Evolutionary conservation across 495 filamentous ascomycete species (phyloP), one percentile per base, ranked within the genome.

Genomic region (Lophiostoma macrostomum): DNA sequence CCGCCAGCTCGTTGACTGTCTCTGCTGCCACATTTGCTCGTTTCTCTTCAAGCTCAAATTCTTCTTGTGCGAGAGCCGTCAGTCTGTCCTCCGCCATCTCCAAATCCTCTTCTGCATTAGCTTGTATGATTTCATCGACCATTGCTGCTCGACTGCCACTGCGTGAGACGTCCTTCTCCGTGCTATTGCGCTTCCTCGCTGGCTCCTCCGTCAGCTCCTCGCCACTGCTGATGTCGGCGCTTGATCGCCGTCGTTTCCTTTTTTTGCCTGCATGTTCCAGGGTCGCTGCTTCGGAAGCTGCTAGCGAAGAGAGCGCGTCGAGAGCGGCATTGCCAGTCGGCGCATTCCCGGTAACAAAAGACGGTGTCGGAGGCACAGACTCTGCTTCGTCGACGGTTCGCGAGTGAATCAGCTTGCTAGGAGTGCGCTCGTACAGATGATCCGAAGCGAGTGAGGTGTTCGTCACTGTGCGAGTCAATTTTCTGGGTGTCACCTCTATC

Each of bases 401-500:
- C 12, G 51, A 42, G 30, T 56, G 35, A 31, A 20, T 34, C 4
- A 65, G 55, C 63, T 68, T 69, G 50, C 68, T 73, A 12, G 70
- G 70, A 18, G 65, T 68, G 16, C 60, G 64, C 51, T 64, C 62
- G 27, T 63, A 61, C 28, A 57, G 13, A 19, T 28, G 48, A 29
- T 67, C 65, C 2, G 45, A 54, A n/a, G 41, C 42, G 5, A 58
- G 49, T 20, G 59, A 53, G 7, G 41, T 58, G 20, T 58, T 35
- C 12, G 52, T 58, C 23, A 36, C 45, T 11, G 53, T 57, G 20
- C 50, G 55, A 16, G 37, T 28, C 53, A 56, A 71, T 56, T 91
- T 89, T 50, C 86, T 81, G 18, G 93, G 94, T n/a, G 91, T 91
- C 64, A 87, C 82, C 59, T 94, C 91, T 61, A 97, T 77, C 43